Evolutionary conservation across 208 protist species (phyloP).

Genomic region (Zelonia costaricensis): DNA sequence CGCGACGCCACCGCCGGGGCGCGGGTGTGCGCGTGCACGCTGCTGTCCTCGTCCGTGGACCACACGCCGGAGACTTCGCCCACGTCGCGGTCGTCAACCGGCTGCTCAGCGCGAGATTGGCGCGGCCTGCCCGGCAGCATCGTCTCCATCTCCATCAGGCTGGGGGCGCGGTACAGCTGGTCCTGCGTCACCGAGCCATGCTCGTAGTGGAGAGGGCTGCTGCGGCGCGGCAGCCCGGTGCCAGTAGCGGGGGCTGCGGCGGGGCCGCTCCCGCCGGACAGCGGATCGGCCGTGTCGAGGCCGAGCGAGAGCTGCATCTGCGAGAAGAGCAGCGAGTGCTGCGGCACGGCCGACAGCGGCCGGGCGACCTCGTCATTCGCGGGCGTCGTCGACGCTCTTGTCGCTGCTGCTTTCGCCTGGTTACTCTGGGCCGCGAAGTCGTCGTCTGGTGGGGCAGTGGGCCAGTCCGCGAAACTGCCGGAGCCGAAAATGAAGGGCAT

Average conservation of each 20-base stretch:
- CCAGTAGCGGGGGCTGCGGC: too few relatives aligned
- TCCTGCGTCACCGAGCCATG: not conserved
- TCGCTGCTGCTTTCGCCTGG: not conserved
- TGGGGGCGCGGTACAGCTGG: not conserved
- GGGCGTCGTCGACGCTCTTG: too few relatives aligned
- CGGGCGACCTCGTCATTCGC: too few relatives aligned
- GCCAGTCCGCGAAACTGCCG: conserved; percentile 6
- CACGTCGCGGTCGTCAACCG: not conserved
- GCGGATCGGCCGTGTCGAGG: not conserved
- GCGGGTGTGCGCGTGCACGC: not conserved
- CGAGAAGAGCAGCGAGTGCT: conserved; percentile 10
- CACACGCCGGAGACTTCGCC: not conserved
- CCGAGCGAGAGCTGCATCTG: conserved; percentile 10
- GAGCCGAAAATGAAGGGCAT: conserved; percentile 7
- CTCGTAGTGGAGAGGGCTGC: too few relatives aligned
- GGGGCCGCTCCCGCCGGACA: too few relatives aligned
- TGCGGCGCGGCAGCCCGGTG: too few relatives aligned
- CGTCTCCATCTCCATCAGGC: not conserved
- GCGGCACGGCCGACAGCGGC: not conserved
- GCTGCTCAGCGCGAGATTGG: not conserved
- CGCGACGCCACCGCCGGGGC: too few relatives aligned
- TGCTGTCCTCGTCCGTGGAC: conserved; percentile 6
- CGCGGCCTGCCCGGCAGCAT: not conserved
- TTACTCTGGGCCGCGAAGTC: not conserved
- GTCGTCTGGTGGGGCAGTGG: not conserved